A percentile compares a stretch with the other conserved stretches of the same genome.
Conservation (phyloP, 2,329 filamentous ascomycete species). For the Plectosphaerella sp. region DNA sequence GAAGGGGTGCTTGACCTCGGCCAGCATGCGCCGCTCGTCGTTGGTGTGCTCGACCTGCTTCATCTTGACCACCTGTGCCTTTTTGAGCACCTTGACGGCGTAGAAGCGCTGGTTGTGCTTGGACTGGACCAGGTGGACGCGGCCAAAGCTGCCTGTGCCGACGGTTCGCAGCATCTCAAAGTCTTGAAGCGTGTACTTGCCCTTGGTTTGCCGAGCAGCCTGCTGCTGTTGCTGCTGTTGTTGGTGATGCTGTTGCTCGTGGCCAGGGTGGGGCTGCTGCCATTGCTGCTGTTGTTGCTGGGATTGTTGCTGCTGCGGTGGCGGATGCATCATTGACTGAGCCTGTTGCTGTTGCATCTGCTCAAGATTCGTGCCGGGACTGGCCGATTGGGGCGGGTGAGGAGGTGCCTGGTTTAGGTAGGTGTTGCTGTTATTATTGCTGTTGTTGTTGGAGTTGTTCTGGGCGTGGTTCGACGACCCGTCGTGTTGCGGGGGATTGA, state of each 20-base stretch:
- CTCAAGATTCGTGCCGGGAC: slow-evolving; percentile 30
- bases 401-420: slow-evolving; percentile 15
- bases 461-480: slow-evolving; percentile 22
- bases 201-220: slow-evolving; percentile 70
- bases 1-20: slow-evolving; percentile 96
- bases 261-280: slow-evolving; percentile 1
- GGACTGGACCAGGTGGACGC: slow-evolving; percentile 94
- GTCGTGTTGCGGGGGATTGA: slow-evolving; percentile 58
- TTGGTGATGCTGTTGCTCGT: slow-evolving; percentile 22
- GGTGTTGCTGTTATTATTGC: not conserved
- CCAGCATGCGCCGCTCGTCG: slow-evolving; percentile 92
- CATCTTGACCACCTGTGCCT: slow-evolving; percentile 98
- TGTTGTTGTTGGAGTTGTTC: not conserved
- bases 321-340: slow-evolving; percentile 19
- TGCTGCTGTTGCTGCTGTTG: slow-evolving; percentile 28
- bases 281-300: slow-evolving; percentile 17
- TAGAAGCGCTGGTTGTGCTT: slow-evolving; percentile 98
- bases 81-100: slow-evolving; percentile 97
- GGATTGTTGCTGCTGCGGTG: slow-evolving; percentile 13
- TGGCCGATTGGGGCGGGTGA: slow-evolving; percentile 24
- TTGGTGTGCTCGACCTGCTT: slow-evolving; percentile 99
- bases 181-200: slow-evolving; percentile 91
- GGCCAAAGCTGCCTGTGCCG: slow-evolving; percentile 93
- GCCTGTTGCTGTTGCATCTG: slow-evolving; percentile 33
- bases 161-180: slow-evolving; percentile 88